Evolutionary conservation across 345 rosid genomes (phyloP), one percentile per base, ranked within the genome.

Genomic region (Orychophragmus violaceus): DNA sequence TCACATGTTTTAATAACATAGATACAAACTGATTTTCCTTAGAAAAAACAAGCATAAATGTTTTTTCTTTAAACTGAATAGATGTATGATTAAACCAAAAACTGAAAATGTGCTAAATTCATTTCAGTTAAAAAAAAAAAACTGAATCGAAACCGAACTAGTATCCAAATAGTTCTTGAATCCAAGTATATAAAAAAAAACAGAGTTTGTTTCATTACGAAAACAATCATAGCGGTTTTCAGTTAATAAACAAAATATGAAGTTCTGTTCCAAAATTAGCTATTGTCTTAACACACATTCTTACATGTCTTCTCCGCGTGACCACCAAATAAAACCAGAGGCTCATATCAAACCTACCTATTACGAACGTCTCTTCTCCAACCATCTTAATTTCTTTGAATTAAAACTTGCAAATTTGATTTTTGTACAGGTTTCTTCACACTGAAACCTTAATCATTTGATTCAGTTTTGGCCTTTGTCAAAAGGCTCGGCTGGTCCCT

Each of bases 271-370:
- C 67, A 73, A 73, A 65, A 59, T 59, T 66, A 73, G 77, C 18
- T 39, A 59, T 51, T 66, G 3, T 49, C 53, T 2, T 66, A 13
- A 72, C 46, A 66, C 62, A 72, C 66, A 48, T 7, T 65, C 66
- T 57, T 57, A 30, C 27, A 66, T 72, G 61, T 65, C 66, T 3
- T 36, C 48, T 55, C 50, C 51, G 22, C 63, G 46, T 57, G 71
- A 72, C 71, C 71, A 72, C 77, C 49, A 59, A 50, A 66, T 46
- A 56, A 71, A 73, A 66, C 77, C 51, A 65, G 57, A 73, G 77
- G 77, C 71, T 39, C 53, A 64, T 49, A 75, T 61, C 61, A 37
- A 54, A 33, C 24, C 36, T n/a, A 25, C 14, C 44, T 53, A 37
- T 58, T 56, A 56, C 30, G 39, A 18, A 48, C 48, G 29, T 66